Base-by-base conservation (phyloP, 495 filamentous ascomycete genomes). In the Durotheca rogersii region DNA sequence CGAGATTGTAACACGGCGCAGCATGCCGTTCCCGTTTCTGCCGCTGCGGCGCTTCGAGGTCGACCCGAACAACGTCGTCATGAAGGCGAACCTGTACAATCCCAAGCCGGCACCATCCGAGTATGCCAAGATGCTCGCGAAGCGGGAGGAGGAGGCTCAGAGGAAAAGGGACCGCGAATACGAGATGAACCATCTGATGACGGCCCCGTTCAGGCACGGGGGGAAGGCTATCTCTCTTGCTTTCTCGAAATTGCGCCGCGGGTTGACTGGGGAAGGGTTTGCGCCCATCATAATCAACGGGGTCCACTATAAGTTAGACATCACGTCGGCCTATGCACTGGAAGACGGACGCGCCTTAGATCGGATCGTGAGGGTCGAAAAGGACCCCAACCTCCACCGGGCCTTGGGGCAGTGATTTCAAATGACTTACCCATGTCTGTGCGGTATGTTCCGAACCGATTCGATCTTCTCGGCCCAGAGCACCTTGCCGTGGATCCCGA, bases 321-420 rank as follows among this genome's bases (percentile, higher is more conserved):
- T 74, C 20, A 67, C 62, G 1, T 71, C 68, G 0, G 76, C 75
- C 1, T 80, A 73, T 64, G 73, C 72, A 5, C 56, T 78, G 41
- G 77, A 80, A 41, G 62, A 73, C 11, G 77, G 77, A 10, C 64
- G 68, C 31, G 77, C 74, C 4, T 57, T 81, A 36, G 77, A 80
- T 54, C 56, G 76, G 50, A 50, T 81, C 33, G 60, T 74, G 21
- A 64, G 12, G 16, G 58, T 66, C 11, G 52, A 62, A n/a, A 19
- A 39, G n/a, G 56, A 56, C 21, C 48, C 41, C 15, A 3, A 7
- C 5, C 18, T 52, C 15, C 15, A 19, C 21, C 12, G 17, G 12
- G 18, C 4, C 15, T 18, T n/a, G n/a, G n/a, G n/a, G n/a, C 31
- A 11, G 19, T 12, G 19, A 18, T 11, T 5, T 9, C 6, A 5